Base-by-base conservation (phyloP, 1,284 basidiomycete genomes). In the Pseudozyma tsukubaensis region DNA sequence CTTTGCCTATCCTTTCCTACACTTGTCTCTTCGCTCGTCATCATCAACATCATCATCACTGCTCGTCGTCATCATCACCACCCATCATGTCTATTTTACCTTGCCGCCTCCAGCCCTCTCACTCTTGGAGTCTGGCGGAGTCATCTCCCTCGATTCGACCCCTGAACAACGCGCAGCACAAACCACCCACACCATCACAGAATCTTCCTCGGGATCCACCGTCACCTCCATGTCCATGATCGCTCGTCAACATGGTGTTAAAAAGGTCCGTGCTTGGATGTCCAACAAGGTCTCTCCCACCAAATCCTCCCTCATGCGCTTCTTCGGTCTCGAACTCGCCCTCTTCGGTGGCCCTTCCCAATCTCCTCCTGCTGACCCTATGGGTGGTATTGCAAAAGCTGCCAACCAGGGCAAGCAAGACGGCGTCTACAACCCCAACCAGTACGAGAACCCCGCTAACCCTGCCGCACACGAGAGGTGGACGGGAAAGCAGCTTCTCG, bases 321-420 rank as follows among this genome's bases (percentile, higher is more conserved):
- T 77, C 45, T 77, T 77, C n/a, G 75, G 75, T 21, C 68, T 77
- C 16, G 61, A 72, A 37, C 58, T 77, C 14, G 55, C 59, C 2
- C 65, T 77, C n/a, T 77, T 77, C 35, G 75, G 75, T 32, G 75
- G 75, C 4, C 75, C 75, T 4, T 69, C 63, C 4, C 75, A 77
- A 39, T 62, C 63, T 1, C 59, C 68, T 1, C 71, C 72, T 1
- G 52, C 48, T 19, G 75, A 77, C 42, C 63, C 67, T 2, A 62
- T 56, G 49, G 75, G 75, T 13, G 75, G 75, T 13, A 75, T 77
- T 9, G 56, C 59, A 24, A 66, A 67, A n/a, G 75, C 75, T 13
- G 61, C 57, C 16, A 24, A 42, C 3, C 59, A 66, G 11, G 75
- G 72, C 24, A 42, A 36, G 6, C 32, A 74, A 40, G 47, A 59